Percentiles rank a stretch among this genome's conserved stretches.
phyloP scores from a whole-genome alignment of 225 moss, liverwort and hornwort species.

The Polytrichum commune region DNA sequence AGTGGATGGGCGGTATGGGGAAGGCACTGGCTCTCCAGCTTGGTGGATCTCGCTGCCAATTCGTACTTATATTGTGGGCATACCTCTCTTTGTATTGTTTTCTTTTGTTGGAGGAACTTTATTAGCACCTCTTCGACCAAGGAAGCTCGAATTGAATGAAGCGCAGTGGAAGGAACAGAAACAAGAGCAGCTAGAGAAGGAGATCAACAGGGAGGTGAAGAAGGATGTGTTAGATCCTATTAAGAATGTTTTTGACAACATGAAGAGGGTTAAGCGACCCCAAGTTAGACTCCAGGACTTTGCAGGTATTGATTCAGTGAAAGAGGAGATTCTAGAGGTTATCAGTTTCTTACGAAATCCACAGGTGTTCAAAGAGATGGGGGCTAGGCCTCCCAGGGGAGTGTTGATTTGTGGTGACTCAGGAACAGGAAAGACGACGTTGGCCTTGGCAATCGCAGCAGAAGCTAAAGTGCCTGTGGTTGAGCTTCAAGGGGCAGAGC shows the following conservation, averaged over 20 bases:
- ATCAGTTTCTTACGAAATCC: conserved; percentile 90
- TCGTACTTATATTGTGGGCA: conserved; percentile 74
- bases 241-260: conserved; percentile 90
- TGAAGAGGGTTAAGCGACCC: conserved; percentile 98
- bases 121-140: conserved; percentile 64
- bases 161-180: conserved; percentile 82
- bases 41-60: conserved; percentile 98
- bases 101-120: conserved; percentile 50
- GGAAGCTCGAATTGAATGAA: conserved; percentile 62
- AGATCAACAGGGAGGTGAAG: conserved; percentile 70
- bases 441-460: conserved; percentile 96
- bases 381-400: conserved; percentile 93
- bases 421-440: conserved; percentile 96
- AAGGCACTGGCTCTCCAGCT: conserved; percentile 91
- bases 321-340: conserved; percentile 94
- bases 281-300: conserved; percentile 85
- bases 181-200: conserved; percentile 86
- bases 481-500: conserved; percentile 94
- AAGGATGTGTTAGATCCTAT: conserved; percentile 89
- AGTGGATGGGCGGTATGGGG: conserved; percentile 87
- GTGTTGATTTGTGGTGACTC: conserved; percentile 95
- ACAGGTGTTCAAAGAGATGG: conserved; percentile 82
- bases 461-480: conserved; percentile 98
- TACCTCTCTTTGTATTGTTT: conserved; percentile 72
- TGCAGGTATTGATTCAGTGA: conserved; percentile 93